A percentile compares a stretch with the other conserved stretches of the same genome.
phyloP scores from a whole-genome alignment of 2,329 filamentous ascomycete species.

The Fusarium buharicum region DNA sequence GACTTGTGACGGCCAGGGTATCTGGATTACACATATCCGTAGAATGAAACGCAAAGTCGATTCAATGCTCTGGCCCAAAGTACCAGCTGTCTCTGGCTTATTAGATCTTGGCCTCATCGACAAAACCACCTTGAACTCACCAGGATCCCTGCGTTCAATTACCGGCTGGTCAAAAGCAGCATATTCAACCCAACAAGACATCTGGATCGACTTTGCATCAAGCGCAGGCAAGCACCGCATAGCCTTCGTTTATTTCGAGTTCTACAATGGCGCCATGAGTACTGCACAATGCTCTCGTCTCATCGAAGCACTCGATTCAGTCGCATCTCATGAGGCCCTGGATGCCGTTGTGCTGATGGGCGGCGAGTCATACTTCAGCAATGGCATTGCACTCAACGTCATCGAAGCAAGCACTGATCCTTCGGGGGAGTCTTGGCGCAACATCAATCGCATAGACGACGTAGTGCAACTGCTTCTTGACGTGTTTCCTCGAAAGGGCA shows the following conservation, averaged over 20 bases:
- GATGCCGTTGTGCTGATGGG: constrained; percentile 28
- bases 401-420: constrained; percentile 27
- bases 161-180: not conserved
- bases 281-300: constrained; percentile 29
- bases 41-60: constrained; percentile 31
- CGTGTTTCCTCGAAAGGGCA: not conserved
- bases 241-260: constrained; percentile 28
- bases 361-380: constrained; percentile 33
- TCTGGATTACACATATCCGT: constrained; percentile 30
- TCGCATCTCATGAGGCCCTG: not conserved
- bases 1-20: constrained; percentile 18
- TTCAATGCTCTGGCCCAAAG: constrained; percentile 30
- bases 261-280: constrained; percentile 35
- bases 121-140: not conserved
- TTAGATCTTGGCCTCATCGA: constrained; percentile 4
- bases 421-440: constrained; percentile 25
- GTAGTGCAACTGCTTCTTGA: constrained; percentile 10
- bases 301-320: constrained; percentile 21
- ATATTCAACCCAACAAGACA: constrained; percentile 7
- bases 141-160: not conserved
- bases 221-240: constrained; percentile 6
- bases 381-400: constrained; percentile 33
- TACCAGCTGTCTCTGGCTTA: constrained; percentile 19
- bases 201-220: constrained; percentile 16
- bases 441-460: constrained; percentile 30